Conservation (phyloP, 495 filamentous ascomycete species). For the Aspergillus cristatus region DNA sequence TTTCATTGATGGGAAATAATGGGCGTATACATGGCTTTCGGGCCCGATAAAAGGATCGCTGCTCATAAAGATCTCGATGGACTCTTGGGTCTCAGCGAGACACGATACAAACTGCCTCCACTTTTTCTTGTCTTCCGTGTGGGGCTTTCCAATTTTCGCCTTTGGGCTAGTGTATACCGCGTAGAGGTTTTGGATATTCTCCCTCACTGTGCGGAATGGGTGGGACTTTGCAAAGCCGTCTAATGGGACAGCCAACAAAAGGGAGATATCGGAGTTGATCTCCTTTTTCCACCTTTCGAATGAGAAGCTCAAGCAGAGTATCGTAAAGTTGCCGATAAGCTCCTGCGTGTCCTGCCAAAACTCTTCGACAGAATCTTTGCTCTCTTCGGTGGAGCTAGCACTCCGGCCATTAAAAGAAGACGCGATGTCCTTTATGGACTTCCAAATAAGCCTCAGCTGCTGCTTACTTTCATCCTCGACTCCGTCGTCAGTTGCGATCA, state of each 20-base stretch:
- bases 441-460: not conserved
- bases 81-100: not conserved
- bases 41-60: not conserved
- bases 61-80: not conserved
- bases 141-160: not conserved
- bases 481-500: not conserved
- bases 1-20: not conserved
- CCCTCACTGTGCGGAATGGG: not conserved
- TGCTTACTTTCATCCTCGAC: not conserved
- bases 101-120: not conserved
- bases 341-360: not conserved
- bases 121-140: not conserved
- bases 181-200: not conserved
- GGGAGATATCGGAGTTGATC: not conserved
- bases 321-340: not conserved
- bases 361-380: too few species aligned
- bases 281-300: not conserved
- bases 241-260: not conserved
- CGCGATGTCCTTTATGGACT: not conserved
- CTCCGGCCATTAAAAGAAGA: too few species aligned
- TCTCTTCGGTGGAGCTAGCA: too few species aligned
- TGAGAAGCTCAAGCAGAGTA: not conserved
- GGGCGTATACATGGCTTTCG: not conserved
- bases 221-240: not conserved
- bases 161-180: not conserved